Base-by-base conservation (phyloP, 768 basidiomycete genomes). In the Rickenella mellea region DNA sequence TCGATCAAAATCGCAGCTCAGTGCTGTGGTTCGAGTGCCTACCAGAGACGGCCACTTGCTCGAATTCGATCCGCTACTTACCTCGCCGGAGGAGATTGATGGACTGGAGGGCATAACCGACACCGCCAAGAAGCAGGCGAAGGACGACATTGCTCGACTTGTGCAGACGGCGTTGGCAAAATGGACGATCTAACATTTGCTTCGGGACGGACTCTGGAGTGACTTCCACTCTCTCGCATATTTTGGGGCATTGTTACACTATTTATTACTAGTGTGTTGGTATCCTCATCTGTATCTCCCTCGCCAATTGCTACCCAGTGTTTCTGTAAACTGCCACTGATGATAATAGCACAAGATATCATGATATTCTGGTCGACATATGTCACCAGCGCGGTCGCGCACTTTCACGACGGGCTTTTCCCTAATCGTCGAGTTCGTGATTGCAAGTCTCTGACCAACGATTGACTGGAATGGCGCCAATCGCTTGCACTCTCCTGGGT, bases 101-200 rank as follows among this genome's bases (percentile, higher is more conserved):
- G 77, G 74, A 25, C 67, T 88, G 6, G 80, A 85, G 41, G 85
- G 84, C 4, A 83, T 90, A 45, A 76, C 83, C 0, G 76, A 81
- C 43, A 83, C 80, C 51, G 84, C 86, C 31, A 89, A 88, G 70
- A 85, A 84, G 55, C 78, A 84, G 49, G 87, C 84, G 17, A 76
- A 74, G 51, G 71, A 76, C 35, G 86, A 89, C 48, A 83, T 88
- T 77, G 69, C 74, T 4, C 65, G 76, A 44, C 64, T 89, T 25
- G 75, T 88, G 27, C 75, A 78, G 54, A 75, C 78, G 28, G 78
- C 84, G 21, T 74, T 86, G 25, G 74, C 80, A 40, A 83, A 85
- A 52, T 89, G 86, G 86, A 78, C 74, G 45, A 73, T 85, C 17
- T 40, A 51, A 29, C 33, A 36, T 36, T 10, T n/a, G n/a, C n/a